Evolutionary conservation across 345 rosid genomes (phyloP), one percentile per base, ranked within the genome.

Genomic region (Acer negundo): DNA sequence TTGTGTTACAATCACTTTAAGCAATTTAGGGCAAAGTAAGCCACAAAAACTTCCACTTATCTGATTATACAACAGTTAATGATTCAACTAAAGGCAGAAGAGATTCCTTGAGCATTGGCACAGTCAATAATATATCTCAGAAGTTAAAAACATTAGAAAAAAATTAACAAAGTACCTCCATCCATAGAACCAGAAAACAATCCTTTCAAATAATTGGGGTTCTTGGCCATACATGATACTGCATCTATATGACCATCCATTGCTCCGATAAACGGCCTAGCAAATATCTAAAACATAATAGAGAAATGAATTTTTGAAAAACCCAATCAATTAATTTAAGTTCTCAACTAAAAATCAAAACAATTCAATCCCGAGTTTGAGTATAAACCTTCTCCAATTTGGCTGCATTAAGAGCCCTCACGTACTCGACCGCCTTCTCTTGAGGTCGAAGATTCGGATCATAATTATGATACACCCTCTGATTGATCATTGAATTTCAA

Each of bases 171-270:
- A 31, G 17, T 74, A 92, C 99, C 98, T 93, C 98, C 99, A 85
- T 94, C 99, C 91, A 91, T 89, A 19, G 99, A 93, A 78, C 46
- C 46, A 1, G 46, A 42, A 42, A 42, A 42, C 46, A 42, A 42
- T 42, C 46, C 46, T 42, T 42, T 96, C 73, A 96, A 77, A 84
- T 90, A 83, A 87, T 84, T 94, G 0, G 95, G 98, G 78, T 96
- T 94, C 88, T 96, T 96, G 0, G 99, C 98, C 98, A 96, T 91
- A 84, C 94, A 96, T 0, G 97, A 91, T 67, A 96, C 63, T 10
- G 92, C 90, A 87, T 96, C 98, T 9, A 85, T 70, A 82, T 96
- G 99, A 3, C 92, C 98, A 69, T 96, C 99, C 99, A 96, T 92
- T 63, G 99, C 99, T 51, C 95, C 98, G 31, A 96, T 31, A 74